Base-by-base conservation (phyloP, 768 basidiomycete species). In the Russula ochroleuca region DNA sequence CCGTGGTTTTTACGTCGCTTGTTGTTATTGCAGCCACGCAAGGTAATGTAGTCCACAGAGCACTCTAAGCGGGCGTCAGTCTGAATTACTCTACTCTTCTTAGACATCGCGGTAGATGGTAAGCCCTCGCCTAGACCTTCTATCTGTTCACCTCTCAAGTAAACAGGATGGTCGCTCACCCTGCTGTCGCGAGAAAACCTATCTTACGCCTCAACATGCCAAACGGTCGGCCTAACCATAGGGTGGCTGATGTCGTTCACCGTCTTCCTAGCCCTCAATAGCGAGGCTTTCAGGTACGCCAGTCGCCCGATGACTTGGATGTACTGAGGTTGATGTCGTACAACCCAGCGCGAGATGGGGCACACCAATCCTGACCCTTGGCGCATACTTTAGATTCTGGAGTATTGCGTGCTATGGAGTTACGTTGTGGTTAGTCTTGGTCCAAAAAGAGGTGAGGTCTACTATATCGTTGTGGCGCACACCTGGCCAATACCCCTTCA, bases 21-120 rank as follows among this genome's bases (percentile, higher is more conserved):
- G 95, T 99, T 38, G 82, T 94, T 68, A 89, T 98, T 70, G 96
- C 97, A n/a, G 97, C 97, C 8, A 99, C 97, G 0, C 97, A 99
- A 85, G 94, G 94, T 89, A 65, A 53, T 80, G 68, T 56, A 28
- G 45, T 38, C 17, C 5, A 49, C 38, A 38, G 38, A 19, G 40
- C 53, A 59, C 1, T 51, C 31, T 37, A 17, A 33, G 45, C 2
- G 40, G 33, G n/a, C 31, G 55, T 65, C 75, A 56, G 75, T 19
- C 13, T 11, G 15, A 45, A 37, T 8, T 48, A 37, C 35, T 21
- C 10, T 1, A 21, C 10, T 69, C 28, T n/a, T n/a, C 40, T 19
- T 35, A 96, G 95, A 98, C 74, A 98, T 98, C 62, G 96, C 96
- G 53, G 96, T 98, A 21, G 96, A 98, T 70, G 96, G 92, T 95